These are phyloP conservation scores for Neophaeococcomyces mojaviensis DNA, from an alignment of 2,329 filamentous ascomycete genomes.

Conservation along the genomic window DNA sequence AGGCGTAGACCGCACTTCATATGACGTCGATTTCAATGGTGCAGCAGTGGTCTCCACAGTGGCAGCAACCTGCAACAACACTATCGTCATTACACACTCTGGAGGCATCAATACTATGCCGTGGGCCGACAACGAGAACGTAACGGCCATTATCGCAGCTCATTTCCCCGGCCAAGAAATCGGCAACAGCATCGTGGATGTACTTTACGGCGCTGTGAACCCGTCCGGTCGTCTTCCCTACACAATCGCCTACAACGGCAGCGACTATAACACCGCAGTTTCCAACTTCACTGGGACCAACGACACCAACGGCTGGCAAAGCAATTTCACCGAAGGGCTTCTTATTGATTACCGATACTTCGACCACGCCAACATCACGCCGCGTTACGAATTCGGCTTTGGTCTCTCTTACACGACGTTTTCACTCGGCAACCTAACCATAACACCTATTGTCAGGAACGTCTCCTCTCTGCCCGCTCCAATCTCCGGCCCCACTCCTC, in stretches of 20 bases:
- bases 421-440: constrained; percentile 48
- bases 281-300: constrained; percentile 54
- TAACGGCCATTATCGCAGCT: constrained; percentile 67
- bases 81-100: constrained; percentile 82
- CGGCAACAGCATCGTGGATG: constrained; percentile 65
- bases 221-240: constrained; percentile 54
- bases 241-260: constrained; percentile 48
- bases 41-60: constrained; percentile 69
- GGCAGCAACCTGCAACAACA: constrained; percentile 64
- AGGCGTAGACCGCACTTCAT: constrained; percentile 39
- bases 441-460: constrained; percentile 37
- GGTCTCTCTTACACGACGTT: constrained; percentile 58
- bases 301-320: constrained; percentile 53
- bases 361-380: constrained; percentile 47
- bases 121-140: constrained; percentile 52
- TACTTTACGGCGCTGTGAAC: constrained; percentile 62
- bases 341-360: constrained; percentile 52
- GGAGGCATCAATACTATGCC: constrained; percentile 70
- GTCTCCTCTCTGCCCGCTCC: constrained; percentile 44
- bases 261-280: constrained; percentile 51
- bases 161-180: constrained; percentile 68
- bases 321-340: constrained; percentile 54
- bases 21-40: constrained; percentile 64
- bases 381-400: constrained; percentile 56
- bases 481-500: constrained; percentile 33